phyloP scores from a whole-genome alignment of 495 filamentous ascomycete genomes.

The Neurospora terricola region DNA sequence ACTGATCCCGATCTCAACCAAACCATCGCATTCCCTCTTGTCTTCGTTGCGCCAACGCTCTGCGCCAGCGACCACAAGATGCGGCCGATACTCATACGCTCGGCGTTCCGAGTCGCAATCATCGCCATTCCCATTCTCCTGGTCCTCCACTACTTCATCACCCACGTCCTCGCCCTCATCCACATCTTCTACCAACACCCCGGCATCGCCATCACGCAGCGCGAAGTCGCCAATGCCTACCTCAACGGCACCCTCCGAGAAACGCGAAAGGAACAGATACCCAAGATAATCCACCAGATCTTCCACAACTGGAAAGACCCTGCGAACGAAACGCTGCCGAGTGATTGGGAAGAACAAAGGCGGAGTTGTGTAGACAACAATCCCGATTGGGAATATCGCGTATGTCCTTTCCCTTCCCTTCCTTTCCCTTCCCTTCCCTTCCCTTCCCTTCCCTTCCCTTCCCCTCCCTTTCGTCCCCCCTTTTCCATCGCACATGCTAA shows the following conservation, averaged over 20 bases:
- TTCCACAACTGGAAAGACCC: constrained; percentile 51
- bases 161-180: constrained; percentile 13
- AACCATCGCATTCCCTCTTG: background rate
- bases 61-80: background rate
- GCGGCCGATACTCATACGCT: background rate
- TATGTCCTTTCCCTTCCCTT: constrained; percentile 21
- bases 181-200: constrained; percentile 20
- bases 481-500: no score
- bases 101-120: constrained; percentile 8
- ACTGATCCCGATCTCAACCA: background rate
- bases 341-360: constrained; percentile 62
- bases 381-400: constrained; percentile 72
- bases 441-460: background rate
- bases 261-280: constrained; percentile 20
- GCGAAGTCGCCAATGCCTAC: constrained; percentile 7
- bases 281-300: constrained; percentile 87
- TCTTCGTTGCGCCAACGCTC: background rate
- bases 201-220: constrained; percentile 17
- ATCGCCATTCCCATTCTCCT: constrained; percentile 5
- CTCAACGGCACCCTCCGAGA: background rate
- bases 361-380: constrained; percentile 68
- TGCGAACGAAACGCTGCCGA: constrained; percentile 52
- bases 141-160: constrained; percentile 3
- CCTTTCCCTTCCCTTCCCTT: background rate
- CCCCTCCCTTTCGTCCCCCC: no score